Conservation (phyloP, 2,329 filamentous ascomycete genomes). For the Dothidotthia symphoricarpi region DNA sequence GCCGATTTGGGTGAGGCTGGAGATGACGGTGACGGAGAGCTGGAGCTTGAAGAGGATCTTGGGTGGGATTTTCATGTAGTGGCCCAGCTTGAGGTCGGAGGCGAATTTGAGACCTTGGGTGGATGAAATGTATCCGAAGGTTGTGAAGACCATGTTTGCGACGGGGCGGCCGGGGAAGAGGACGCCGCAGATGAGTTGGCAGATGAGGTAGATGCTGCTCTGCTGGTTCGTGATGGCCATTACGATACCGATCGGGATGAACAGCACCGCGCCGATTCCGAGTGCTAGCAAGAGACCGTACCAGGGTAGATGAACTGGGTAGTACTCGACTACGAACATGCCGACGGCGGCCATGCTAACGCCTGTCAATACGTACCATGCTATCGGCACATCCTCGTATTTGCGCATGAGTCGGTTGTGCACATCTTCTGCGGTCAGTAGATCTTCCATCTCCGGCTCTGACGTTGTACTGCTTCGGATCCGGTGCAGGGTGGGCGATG, state of each 20-base stretch:
- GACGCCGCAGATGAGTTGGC: conserved; percentile 78
- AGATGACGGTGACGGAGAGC: conserved; percentile 71
- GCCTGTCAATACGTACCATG: conserved; percentile 78
- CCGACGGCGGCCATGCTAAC: conserved; percentile 73
- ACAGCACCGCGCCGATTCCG: conserved; percentile 73
- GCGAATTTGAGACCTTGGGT: conserved; percentile 88
- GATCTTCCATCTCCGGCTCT: conserved; percentile 46
- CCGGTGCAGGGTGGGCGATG: conserved; percentile 20
- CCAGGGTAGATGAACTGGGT: conserved; percentile 78
- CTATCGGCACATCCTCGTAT: conserved; percentile 77
- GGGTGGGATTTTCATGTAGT: conserved; percentile 85
- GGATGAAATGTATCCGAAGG: conserved; percentile 85
- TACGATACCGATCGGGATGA: conserved; percentile 87
- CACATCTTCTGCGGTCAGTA: conserved; percentile 73
- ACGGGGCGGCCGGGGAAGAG: conserved; percentile 82
- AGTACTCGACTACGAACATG: conserved; percentile 79
- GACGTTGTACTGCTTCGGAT: conserved; percentile 32
- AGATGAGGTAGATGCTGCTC: conserved; percentile 81
- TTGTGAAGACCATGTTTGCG: conserved; percentile 91
- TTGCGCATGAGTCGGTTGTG: conserved; percentile 80
- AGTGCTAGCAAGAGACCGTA: conserved; percentile 80
- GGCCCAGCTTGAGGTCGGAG: conserved; percentile 80
- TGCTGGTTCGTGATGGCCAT: conserved; percentile 93
- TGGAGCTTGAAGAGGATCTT: conserved; percentile 77
- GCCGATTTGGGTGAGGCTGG: conserved; percentile 75